A percentile compares a stretch with the other conserved stretches of the same genome.
These are phyloP conservation scores for Calophaca sinica DNA, from an alignment of 306 rosid genomes.

Conservation along the genomic window DNA sequence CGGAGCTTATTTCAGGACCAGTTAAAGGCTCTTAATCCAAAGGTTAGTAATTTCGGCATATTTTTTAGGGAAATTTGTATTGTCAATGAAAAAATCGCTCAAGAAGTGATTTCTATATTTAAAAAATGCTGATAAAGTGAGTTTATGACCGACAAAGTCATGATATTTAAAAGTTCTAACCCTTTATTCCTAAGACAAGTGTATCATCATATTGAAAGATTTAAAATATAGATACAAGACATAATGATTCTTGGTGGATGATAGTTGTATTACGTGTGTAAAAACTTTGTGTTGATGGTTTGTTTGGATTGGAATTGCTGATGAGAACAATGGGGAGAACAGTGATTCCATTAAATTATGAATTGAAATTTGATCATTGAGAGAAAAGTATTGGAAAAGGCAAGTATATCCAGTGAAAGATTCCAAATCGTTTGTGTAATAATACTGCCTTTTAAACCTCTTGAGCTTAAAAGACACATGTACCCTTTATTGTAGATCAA, in stretches of 20 bases:
- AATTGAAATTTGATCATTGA: conserved; percentile 13
- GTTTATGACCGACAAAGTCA: neutral
- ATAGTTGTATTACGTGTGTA: conserved; percentile 8
- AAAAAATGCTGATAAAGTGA: conserved; percentile 2
- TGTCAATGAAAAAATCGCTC: conserved; percentile 22
- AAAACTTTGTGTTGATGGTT: conserved; percentile 25
- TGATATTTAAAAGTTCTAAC: conserved; percentile 11
- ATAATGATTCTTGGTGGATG: neutral
- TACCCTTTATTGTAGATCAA: conserved; percentile 2
- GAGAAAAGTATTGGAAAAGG: conserved; percentile 18
- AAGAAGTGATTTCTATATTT: conserved; percentile 12
- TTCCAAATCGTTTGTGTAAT: neutral
- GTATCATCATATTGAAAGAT: conserved; percentile 27
- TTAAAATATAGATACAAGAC: neutral
- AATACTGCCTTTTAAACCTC: conserved; percentile 11
- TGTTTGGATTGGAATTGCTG: conserved; percentile 26
- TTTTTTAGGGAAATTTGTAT: neutral
- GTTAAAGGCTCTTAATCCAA: conserved; percentile 84
- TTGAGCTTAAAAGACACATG: neutral
- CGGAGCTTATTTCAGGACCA: conserved; percentile 85
- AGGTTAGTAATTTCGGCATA: conserved; percentile 60
- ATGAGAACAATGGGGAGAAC: conserved; percentile 7
- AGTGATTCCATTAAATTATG: neutral
- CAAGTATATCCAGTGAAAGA: conserved; percentile 17
- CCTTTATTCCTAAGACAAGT: conserved; percentile 6